These are phyloP conservation scores for Purshia tridentata DNA, from an alignment of 306 rosid species.

Conservation along the genomic window DNA sequence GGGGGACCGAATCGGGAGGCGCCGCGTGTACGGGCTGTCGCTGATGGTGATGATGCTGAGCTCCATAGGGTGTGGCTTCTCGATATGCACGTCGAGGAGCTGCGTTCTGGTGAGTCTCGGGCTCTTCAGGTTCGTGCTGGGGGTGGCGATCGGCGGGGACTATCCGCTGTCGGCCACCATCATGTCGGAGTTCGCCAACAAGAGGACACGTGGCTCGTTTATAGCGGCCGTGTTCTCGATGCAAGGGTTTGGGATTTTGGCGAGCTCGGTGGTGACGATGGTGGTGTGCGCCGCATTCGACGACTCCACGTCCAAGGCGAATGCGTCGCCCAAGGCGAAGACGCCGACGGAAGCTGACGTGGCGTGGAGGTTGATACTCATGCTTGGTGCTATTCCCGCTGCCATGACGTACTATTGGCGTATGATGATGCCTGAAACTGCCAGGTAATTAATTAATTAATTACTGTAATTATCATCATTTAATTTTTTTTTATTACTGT, in stretches of 20 bases:
- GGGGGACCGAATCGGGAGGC: conserved; percentile 63
- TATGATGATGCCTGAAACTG: conserved; percentile 88
- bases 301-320: not conserved
- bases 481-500: not conserved
- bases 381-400: conserved; percentile 72
- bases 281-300: conserved; percentile 51
- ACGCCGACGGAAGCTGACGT: conserved; percentile 55
- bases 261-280: conserved; percentile 54
- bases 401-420: conserved; percentile 87
- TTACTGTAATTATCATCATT: not conserved
- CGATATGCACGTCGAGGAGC: conserved; percentile 40
- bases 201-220: conserved; percentile 72
- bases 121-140: conserved; percentile 67
- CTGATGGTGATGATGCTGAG: conserved; percentile 55
- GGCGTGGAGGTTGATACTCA: conserved; percentile 73
- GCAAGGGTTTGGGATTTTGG: conserved; percentile 84
- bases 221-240: conserved; percentile 81
- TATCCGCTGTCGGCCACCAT: conserved; percentile 78
- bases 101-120: conserved; percentile 59
- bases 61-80: conserved; percentile 65
- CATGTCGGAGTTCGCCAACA: conserved; percentile 88
- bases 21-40: conserved; percentile 57
- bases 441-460: conserved; percentile 44
- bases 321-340: not conserved
- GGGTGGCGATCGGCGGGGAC: conserved; percentile 85